Conservation (phyloP, 2,329 filamentous ascomycete species). For the Metarhizium brunneum region DNA sequence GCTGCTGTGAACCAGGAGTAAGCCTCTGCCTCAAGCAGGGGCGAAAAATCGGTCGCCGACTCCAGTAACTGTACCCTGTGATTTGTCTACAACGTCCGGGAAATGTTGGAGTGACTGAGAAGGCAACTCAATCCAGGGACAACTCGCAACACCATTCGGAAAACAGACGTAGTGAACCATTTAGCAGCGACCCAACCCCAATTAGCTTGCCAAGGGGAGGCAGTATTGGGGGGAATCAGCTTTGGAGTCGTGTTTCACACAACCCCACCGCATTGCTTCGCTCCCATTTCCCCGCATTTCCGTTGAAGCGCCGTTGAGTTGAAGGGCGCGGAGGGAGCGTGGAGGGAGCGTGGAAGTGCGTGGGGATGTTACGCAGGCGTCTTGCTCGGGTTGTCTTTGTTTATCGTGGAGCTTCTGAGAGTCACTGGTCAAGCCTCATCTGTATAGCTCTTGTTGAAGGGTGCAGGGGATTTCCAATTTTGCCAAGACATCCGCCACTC, state of each 20-base stretch:
- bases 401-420: background rate
- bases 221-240: background rate
- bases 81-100: background rate
- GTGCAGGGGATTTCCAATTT: background rate
- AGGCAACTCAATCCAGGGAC: background rate
- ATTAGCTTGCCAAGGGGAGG: background rate
- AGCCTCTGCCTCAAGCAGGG: background rate
- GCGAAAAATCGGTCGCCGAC: background rate
- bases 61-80: background rate
- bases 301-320: background rate
- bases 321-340: background rate
- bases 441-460: background rate
- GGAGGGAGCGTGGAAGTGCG: background rate
- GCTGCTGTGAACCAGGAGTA: background rate
- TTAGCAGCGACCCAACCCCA: background rate
- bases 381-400: background rate
- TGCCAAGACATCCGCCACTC: background rate
- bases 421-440: background rate
- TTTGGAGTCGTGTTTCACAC: background rate
- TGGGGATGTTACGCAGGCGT: background rate
- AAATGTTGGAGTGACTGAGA: background rate
- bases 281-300: background rate
- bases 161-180: background rate
- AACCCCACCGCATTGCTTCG: background rate
- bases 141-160: background rate